Base-by-base conservation (phyloP, 2,329 filamentous ascomycete species). In the Xylaria sp. region DNA sequence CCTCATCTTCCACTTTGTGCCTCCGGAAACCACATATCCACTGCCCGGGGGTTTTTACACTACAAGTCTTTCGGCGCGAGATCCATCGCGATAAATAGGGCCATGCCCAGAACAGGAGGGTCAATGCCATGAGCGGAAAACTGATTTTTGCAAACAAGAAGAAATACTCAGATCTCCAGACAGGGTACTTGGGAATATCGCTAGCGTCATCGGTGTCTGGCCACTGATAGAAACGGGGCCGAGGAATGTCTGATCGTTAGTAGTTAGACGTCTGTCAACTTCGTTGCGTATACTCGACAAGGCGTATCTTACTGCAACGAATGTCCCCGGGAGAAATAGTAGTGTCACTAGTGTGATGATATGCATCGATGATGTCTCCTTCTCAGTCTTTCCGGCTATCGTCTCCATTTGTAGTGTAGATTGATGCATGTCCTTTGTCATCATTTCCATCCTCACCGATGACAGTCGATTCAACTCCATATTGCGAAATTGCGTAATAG, bases 281-380 rank as follows among this genome's bases (percentile, higher is more conserved):
- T 17, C 15, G 21, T 58, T 28, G 23, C 43, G 28, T 25, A 54
- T 23, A 15, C 15, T 25, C 25, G 40, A 12, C 40, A 54, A 28
- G n/a, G 37, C 58, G 7, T 57, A 47, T 42, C 53, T 62, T 62
- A 62, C 60, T 6, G 60, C 60, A 43, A 63, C 50, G 31, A 63
- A 59, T 17, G 60, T 63, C 21, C 55, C 55, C 4, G 50, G 55
- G 2, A 63, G 50, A 25, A 63, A 63, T 25, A 59, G 1, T 12
- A 63, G 12, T 14, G 60, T 63, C 14, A 59, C 54, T 17, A 59
- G n/a, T 23, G 60, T 59, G 9, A 63, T 63, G 1, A 19, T 45
- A 28, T 63, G 55, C 55, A 63, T 59, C 5, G 60, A 59, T 14
- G 49, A 25, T 2, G 55, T 63, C 12, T 59, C 55, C 21, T 55